Percentiles rank a stretch among this genome's conserved stretches.
phyloP scores from a whole-genome alignment of 2,329 filamentous ascomycete genomes.

The Paradendryphiella salina region DNA sequence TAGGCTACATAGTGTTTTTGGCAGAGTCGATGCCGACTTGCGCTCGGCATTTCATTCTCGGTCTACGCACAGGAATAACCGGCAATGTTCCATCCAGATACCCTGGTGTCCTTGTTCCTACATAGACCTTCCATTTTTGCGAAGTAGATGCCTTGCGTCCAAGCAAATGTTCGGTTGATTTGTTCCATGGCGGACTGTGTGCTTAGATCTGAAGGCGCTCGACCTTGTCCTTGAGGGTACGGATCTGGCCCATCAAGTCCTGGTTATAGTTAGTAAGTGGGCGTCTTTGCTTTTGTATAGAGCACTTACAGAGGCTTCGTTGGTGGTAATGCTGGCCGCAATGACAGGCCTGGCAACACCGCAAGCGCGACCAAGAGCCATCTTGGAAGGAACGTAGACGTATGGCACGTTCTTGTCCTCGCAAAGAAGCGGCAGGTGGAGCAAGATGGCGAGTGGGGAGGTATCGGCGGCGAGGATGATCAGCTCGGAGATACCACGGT shows the following conservation, averaged over 20 bases:
- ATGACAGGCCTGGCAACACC: conserved; percentile 90
- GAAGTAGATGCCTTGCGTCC: neutral
- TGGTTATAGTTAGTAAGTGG: neutral
- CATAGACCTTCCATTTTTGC: conserved; percentile 24
- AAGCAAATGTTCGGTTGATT: neutral
- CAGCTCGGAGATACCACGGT: conserved; percentile 87
- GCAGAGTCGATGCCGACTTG: conserved; percentile 29
- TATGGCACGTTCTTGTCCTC: conserved; percentile 76
- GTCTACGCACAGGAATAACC: conserved; percentile 25
- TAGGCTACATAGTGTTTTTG: conserved; percentile 1
- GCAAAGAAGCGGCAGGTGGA: conserved; percentile 76
- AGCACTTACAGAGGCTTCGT: conserved; percentile 41
- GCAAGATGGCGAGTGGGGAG: conserved; percentile 74
- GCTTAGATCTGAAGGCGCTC: conserved; percentile 86
- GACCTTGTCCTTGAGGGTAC: conserved; percentile 89
- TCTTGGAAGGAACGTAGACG: conserved; percentile 71
- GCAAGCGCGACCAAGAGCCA: conserved; percentile 70
- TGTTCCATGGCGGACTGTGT: neutral
- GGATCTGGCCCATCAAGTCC: conserved; percentile 77
- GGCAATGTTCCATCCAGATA: conserved; percentile 24
- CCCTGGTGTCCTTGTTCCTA: conserved; percentile 14
- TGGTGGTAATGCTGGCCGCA: conserved; percentile 79
- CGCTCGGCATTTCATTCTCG: conserved; percentile 33
- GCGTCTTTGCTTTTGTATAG: neutral
- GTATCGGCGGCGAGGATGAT: conserved; percentile 84